phyloP scores from a whole-genome alignment of 345 rosid species.

The Aegle marmelos region DNA sequence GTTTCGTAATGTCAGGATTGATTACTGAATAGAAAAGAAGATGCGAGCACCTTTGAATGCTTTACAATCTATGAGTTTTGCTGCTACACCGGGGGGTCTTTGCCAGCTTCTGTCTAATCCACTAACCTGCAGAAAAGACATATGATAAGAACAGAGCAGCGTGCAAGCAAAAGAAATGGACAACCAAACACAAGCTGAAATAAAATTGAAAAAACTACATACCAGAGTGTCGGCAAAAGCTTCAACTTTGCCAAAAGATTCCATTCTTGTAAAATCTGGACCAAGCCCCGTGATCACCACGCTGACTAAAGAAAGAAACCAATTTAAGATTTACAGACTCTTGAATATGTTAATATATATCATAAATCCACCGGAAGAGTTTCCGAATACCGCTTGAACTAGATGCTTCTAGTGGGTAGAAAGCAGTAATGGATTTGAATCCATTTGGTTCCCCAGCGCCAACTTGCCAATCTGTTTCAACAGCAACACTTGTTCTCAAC shows the following conservation, averaged over 20 bases:
- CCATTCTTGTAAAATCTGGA: conserved; percentile 85
- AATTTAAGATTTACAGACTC: neutral
- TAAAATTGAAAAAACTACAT: conserved; percentile 6
- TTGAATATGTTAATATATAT: neutral
- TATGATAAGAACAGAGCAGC: neutral
- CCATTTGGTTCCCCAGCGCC: conserved; percentile 72
- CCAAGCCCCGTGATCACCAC: conserved; percentile 83
- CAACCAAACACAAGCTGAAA: neutral
- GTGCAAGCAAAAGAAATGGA: neutral
- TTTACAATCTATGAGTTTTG: conserved; percentile 69
- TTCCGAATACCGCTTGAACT: conserved; percentile 53
- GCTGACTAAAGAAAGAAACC: conserved; percentile 42
- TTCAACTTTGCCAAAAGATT: conserved; percentile 92
- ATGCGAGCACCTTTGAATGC: conserved; percentile 54
- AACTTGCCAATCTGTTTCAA: conserved; percentile 69
- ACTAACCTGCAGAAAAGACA: conserved; percentile 42
- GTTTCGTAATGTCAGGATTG: neutral
- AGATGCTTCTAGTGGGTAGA: conserved; percentile 62
- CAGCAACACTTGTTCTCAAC: neutral
- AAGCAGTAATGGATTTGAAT: conserved; percentile 84
- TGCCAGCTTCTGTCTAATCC: conserved; percentile 97
- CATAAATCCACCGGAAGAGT: conserved; percentile 1
- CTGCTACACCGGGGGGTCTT: conserved; percentile 77
- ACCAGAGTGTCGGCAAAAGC: conserved; percentile 89
- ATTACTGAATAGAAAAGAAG: neutral